These are phyloP conservation scores for Ceratobasidium sp. DNA, from an alignment of 1,284 basidiomycete genomes.

Conservation along the genomic window DNA sequence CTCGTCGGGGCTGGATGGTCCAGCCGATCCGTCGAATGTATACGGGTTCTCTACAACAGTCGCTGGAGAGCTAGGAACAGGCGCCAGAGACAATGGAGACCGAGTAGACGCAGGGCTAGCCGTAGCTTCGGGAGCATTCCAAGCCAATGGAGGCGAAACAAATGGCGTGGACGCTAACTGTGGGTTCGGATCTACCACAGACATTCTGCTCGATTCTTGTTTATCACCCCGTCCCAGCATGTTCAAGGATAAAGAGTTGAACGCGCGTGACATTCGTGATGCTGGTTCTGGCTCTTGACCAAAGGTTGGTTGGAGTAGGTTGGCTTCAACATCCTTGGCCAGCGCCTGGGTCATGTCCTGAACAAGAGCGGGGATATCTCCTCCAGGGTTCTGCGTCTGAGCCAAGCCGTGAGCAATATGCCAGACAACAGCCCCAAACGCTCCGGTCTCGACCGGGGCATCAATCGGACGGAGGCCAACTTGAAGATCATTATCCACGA, in stretches of 20 bases:
- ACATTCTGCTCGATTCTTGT: neutral
- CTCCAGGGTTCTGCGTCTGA: neutral
- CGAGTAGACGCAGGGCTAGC: neutral
- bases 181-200: neutral
- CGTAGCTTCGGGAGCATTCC: neutral
- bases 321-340: neutral
- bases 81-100: neutral
- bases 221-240: neutral
- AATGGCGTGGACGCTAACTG: neutral
- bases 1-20: neutral
- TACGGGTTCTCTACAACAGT: neutral
- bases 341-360: neutral
- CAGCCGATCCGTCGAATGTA: neutral
- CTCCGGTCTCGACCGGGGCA: neutral
- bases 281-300: neutral
- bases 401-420: slow-evolving; percentile 4
- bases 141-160: neutral
- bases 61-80: neutral
- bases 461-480: slow-evolving; percentile 7
- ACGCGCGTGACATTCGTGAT: neutral
- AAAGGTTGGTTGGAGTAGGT: neutral
- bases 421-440: slow-evolving; percentile 5
- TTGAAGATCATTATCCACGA: neutral
- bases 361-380: neutral
- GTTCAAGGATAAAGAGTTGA: neutral